Evolutionary conservation across 257 asterid species (phyloP).

Genomic region (Solanum pinnatisectum): DNA sequence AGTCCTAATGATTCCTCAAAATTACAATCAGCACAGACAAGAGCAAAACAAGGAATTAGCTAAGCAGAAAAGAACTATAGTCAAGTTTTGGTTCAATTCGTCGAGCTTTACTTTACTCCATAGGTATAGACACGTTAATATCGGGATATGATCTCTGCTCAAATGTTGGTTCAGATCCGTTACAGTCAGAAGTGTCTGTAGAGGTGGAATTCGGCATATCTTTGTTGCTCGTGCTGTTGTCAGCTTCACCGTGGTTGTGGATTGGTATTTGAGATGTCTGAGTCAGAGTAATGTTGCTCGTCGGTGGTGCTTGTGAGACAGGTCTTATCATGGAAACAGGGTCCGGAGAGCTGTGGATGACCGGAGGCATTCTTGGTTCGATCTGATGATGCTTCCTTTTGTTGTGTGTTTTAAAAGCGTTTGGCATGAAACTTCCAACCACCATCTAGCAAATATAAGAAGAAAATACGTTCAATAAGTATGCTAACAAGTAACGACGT

Average conservation of each 20-base stretch:
- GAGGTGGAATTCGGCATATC: constrained; percentile 43
- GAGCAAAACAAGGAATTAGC: background rate
- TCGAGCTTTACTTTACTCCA: constrained; percentile 21
- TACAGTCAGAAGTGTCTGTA: constrained; percentile 49
- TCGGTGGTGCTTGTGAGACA: constrained; percentile 51
- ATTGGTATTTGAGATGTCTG: constrained; percentile 30
- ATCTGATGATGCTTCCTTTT: constrained; percentile 31
- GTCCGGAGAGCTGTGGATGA: constrained; percentile 25
- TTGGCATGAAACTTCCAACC: constrained; percentile 70
- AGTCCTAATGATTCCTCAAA: background rate
- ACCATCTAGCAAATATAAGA: constrained; percentile 41
- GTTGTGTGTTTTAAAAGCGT: constrained; percentile 21
- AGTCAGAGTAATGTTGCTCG: constrained; percentile 12
- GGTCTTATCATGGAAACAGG: constrained; percentile 48
- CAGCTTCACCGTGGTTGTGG: constrained; percentile 40
- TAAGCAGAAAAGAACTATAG: background rate
- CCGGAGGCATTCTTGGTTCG: constrained; percentile 27
- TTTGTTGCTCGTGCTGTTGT: constrained; percentile 32
- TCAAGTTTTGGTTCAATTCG: background rate
- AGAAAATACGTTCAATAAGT: background rate
- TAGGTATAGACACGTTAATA: constrained; percentile 46
- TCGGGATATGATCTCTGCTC: constrained; percentile 66
- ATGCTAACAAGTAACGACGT: background rate
- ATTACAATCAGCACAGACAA: background rate
- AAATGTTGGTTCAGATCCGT: constrained; percentile 33